Base-by-base conservation (phyloP, 2,329 filamentous ascomycete genomes). In the Pseudocercospora fuligena region DNA sequence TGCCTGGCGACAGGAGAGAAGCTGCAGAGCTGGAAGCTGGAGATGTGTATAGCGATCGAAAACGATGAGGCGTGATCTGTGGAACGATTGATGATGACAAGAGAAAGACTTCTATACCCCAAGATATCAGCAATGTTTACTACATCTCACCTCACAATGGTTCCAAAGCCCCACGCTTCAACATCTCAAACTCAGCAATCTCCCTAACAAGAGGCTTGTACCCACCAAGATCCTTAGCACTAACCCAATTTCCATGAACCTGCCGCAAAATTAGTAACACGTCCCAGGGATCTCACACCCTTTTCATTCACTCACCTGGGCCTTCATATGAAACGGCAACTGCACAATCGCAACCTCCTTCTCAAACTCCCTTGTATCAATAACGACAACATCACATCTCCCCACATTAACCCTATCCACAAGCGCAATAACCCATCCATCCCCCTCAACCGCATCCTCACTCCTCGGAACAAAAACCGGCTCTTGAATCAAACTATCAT, bases 401-500 rank as follows among this genome's bases (percentile, higher is more conserved):
- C 58, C 62, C 1, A 40, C 61, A 36, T 65, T 66, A 0, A 23
- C 43, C 47, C 79, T 71, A 49, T 80, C 70, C 12, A 83, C 81
- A 77, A 81, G 53, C 21, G 82, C 82, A 36, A 85, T 80, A 33
- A 84, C 73, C 68, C 84, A 86, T 0, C 85, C 85, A 61, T 86
- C 83, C 0, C 83, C 84, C 69, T 87, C 84, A 1, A 64, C 75
- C 0, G 76, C 79, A 21, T 77, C 77, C 1, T 78, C 76, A 0
- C 73, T 73, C 33, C 78, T 76, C 0, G 85, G 84, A 12, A 87
- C 82, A 64, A 87, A 87, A 0, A 83, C 81, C 0, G 85, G 85
- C 67, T 87, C 85, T 72, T 87, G 85, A 67, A 86, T 83, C 0
- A 83, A 83, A 27, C 78, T 76, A 9, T 74, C 78, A 27, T 75